phyloP scores from a whole-genome alignment of 768 basidiomycete species.

The Lactarius deliciosus region DNA sequence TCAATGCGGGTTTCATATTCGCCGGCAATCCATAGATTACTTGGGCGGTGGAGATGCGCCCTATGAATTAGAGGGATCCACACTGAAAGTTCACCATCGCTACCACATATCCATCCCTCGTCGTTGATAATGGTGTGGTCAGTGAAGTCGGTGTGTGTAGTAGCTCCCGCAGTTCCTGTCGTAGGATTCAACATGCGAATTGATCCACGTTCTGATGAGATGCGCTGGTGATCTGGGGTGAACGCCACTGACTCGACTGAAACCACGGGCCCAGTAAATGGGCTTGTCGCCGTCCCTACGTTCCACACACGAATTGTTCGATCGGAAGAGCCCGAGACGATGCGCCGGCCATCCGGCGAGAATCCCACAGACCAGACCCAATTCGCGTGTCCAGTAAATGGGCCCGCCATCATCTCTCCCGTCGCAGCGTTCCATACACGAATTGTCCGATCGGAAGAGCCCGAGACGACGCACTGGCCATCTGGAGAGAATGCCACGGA shows the following conservation, averaged over 20 bases:
- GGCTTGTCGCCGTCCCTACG: neutral
- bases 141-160: neutral
- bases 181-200: neutral
- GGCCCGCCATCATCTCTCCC: neutral
- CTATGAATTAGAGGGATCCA: neutral
- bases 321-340: neutral
- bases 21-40: neutral
- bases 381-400: neutral
- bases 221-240: neutral
- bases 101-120: neutral
- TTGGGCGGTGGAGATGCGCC: neutral
- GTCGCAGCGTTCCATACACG: neutral
- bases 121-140: neutral
- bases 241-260: neutral
- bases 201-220: too few species aligned
- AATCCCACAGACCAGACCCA: neutral
- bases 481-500: conserved; percentile 1
- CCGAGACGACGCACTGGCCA: neutral
- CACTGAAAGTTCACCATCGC: neutral
- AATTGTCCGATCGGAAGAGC: neutral
- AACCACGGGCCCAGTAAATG: neutral
- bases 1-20: neutral
- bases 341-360: neutral
- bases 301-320: neutral
- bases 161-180: neutral